Evolutionary conservation across 2,329 filamentous ascomycete genomes (phyloP), one percentile per base, ranked within the genome.

Genomic region (Tolypocladium paradoxum): DNA sequence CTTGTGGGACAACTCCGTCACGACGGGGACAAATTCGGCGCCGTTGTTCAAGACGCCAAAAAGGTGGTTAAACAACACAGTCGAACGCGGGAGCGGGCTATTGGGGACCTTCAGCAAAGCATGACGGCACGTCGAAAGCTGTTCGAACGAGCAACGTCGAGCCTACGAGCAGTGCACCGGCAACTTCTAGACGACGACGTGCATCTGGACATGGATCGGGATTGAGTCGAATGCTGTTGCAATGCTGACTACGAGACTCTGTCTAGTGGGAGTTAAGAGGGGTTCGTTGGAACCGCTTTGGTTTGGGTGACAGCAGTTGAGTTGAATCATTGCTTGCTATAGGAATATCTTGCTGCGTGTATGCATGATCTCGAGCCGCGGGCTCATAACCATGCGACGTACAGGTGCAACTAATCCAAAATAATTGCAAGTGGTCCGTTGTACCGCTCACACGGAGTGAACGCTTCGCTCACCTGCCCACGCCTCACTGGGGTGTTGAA

Each of bases 101-200:
- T 58, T 9, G 35, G 24, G 4, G 53, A 52, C 22, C 18, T 64
- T 16, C 52, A 58, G 20, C 56, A 60, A 16, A 51, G 49, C 3
- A 8, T 49, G 33, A 52, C 53, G 14, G 47, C 47, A 22, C 62
- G 62, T 9, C 56, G 31, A 16, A 34, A 54, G 29, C 14, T 58
- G 5, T 64, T 60, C 50, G 45, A 57, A n/a, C 24, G 18, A 29
- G 43, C 24, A 31, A 60, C 54, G 0, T 55, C 55, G 1, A 59
- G 51, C n/a, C 43, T 66, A n/a, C 58, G 57, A 20, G 57, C 55
- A 24, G 48, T 65, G 7, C 60, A 63, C 9, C 53, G 54, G 9
- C 54, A 49, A 18, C 40, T 65, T 14, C 46, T 58, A 29, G 51
- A 58, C 27, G 43, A 29, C 27, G 18, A 31, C 27, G 16, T 20